These are phyloP conservation scores for Niveomyces coronatus DNA, from an alignment of 2,329 filamentous ascomycete genomes.

Conservation along the genomic window DNA sequence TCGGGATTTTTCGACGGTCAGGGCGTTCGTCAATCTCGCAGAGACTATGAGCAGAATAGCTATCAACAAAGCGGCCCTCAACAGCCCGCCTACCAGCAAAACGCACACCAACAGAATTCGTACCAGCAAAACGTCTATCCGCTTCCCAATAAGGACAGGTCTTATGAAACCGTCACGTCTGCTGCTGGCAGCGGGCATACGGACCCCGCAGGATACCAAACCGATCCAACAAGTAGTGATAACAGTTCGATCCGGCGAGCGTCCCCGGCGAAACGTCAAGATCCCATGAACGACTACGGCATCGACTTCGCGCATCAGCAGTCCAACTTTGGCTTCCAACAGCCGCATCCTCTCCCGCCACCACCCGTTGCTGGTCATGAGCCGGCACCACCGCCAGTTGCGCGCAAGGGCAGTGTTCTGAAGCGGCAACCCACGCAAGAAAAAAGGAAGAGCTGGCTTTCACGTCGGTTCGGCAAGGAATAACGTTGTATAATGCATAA, in stretches of 20 bases:
- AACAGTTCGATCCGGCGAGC: constrained; percentile 82
- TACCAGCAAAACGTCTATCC: constrained; percentile 41
- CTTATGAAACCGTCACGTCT: constrained; percentile 78
- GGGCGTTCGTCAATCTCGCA: constrained; percentile 14
- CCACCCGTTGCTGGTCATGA: constrained; percentile 15
- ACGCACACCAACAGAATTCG: no score
- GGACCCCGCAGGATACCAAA: constrained; percentile 70
- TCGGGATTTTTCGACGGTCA: constrained; percentile 35
- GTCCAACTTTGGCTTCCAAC: constrained; percentile 26
- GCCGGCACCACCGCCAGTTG: constrained; percentile 13
- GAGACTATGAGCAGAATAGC: constrained; percentile 19
- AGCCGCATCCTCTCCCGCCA: constrained; percentile 14
- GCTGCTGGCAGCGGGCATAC: constrained; percentile 63
- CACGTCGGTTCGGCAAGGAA: constrained; percentile 65
- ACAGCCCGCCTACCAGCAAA: no score
- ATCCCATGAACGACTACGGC: constrained; percentile 54
- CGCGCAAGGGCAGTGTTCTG: constrained; percentile 21
- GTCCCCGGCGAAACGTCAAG: constrained; percentile 42
- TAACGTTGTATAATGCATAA: constrained; percentile 14
- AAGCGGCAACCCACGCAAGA: constrained; percentile 32
- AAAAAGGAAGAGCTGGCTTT: constrained; percentile 87
- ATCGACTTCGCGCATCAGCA: constrained; percentile 42
- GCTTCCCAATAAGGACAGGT: constrained; percentile 58
- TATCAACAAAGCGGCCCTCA: constrained; percentile 31
- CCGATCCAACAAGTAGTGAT: constrained; percentile 78